Base-by-base conservation (phyloP, 441 rosid genomes). In the Sinapis alba region DNA sequence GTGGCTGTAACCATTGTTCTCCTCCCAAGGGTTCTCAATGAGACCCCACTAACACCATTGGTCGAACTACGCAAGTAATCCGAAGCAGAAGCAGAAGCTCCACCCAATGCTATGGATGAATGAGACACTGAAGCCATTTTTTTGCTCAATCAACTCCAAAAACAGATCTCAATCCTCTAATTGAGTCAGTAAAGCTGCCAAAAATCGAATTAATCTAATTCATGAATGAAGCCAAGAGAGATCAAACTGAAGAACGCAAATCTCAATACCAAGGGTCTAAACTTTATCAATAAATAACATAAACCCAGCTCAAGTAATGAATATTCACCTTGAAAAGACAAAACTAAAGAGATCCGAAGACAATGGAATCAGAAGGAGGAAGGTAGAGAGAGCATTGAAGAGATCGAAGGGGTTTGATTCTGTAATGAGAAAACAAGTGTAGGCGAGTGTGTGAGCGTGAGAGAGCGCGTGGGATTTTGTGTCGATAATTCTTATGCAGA, bases 1-100 rank as follows among this genome's bases (percentile, higher is more conserved):
- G 51, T 78, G n/a, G 60, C 78, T 24, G 75, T 47, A 26, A 86
- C 78, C 34, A 79, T 77, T 9, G 88, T 73, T 61, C 85, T 83
- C 8, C 85, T 83, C 8, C 93, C 93, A 5, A 88, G 69, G 27
- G 83, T 78, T 75, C 79, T 86, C 83, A 92, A 76, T 12, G 95
- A 87, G 16, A 88, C 56, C n/a, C 94, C 94, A 56, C 63, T 74
- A 43, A 82, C 73, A 9, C 91, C 86, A 21, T 72, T 79, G 76
- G 76, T 73, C 12, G 92, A 90, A 85, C 95, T 89, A 75, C 92
- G 85, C 60, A 95, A 84, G 83, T 90, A 88, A 86, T 93, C 94
- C 62, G 97, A 96, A 30, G 95, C 89, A 62, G 90, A 74, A 59
- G 83, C 65, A 34, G 90, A 74, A 53, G 83, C 61, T 36, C 86